A percentile compares a stretch with the other conserved stretches of the same genome.
These are phyloP conservation scores for Globisporangium nunn DNA, from an alignment of 352 stramenopile species.

Conservation along the genomic window DNA sequence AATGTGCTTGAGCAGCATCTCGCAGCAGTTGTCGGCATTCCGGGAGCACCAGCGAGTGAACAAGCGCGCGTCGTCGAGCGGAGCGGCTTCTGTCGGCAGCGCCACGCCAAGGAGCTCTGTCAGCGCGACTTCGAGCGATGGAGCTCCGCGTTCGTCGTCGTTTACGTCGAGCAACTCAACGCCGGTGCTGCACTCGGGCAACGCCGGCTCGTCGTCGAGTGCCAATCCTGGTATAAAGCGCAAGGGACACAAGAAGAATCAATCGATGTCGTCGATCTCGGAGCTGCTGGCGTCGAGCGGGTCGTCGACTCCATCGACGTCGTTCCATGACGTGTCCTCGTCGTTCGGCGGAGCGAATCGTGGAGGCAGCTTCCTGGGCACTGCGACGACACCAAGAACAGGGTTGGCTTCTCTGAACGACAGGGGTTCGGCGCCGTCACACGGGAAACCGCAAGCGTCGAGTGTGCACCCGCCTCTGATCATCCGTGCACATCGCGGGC, in stretches of 20 bases:
- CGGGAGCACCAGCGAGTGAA: conserved; percentile 36
- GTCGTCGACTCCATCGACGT: conserved; percentile 26
- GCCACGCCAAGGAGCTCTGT: conserved; percentile 7
- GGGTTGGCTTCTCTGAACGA: conserved; percentile 68
- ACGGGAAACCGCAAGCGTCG: conserved; percentile 2
- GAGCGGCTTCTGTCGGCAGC: conserved; percentile 1
- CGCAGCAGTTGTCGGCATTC: conserved; percentile 65
- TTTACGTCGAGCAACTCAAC: conserved; percentile 16
- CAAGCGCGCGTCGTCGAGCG: conserved; percentile 4
- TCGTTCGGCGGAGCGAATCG: conserved; percentile 26
- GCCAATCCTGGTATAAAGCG: conserved; percentile 42
- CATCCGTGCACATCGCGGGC: conserved; percentile 7
- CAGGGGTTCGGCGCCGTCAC: conserved; percentile 22
- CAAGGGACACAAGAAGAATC: conserved; percentile 83
- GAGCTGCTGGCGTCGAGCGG: conserved; percentile 58
- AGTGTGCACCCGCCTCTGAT: conserved; percentile 11
- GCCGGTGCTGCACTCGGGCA: conserved; percentile 2
- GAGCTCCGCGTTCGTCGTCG: conserved; percentile 8
- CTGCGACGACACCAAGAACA: conserved; percentile 49
- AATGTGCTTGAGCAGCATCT: conserved; percentile 68
- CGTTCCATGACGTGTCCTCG: conserved; percentile 51
- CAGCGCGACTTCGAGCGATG: conserved; percentile 5
- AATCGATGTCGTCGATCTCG: conserved; percentile 86
- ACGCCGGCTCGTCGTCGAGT: conserved; percentile 2
- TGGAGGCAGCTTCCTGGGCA: conserved; percentile 36